Conservation (phyloP, 108 stramenopile species). For the Discostella pseudostelligera region DNA sequence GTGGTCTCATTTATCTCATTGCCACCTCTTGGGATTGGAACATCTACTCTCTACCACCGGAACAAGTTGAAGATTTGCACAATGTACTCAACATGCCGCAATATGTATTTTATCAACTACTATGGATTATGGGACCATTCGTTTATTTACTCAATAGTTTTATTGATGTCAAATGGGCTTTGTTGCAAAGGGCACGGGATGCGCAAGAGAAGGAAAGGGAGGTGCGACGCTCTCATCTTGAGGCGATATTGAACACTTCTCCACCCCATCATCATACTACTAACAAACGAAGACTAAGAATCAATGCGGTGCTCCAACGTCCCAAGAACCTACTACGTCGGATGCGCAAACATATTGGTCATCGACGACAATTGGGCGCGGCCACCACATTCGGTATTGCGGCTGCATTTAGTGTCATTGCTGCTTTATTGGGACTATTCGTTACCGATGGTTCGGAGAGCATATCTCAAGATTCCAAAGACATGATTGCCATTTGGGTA, state of each 20-base stretch:
- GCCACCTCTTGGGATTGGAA: constrained; percentile 32
- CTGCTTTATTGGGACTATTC: background rate
- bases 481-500: constrained; percentile 7
- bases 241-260: background rate
- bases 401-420: constrained; percentile 12
- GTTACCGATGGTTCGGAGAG: constrained; percentile 6
- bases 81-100: background rate
- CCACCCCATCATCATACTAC: background rate
- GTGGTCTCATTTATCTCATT: constrained; percentile 31
- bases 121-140: constrained; percentile 41
- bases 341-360: constrained; percentile 35
- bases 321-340: constrained; percentile 25
- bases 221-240: background rate
- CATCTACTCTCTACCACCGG: background rate
- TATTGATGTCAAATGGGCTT: constrained; percentile 38
- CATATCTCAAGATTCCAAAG: background rate
- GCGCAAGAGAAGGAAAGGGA: constrained; percentile 3
- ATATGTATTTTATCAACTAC: constrained; percentile 15
- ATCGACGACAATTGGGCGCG: constrained; percentile 28
- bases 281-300: background rate
- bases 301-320: background rate
- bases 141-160: constrained; percentile 32
- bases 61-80: constrained; percentile 11
- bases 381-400: constrained; percentile 23
- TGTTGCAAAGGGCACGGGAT: constrained; percentile 13